Base-by-base conservation (phyloP, 495 filamentous ascomycete species). In the Aspergillus mulundensis region DNA sequence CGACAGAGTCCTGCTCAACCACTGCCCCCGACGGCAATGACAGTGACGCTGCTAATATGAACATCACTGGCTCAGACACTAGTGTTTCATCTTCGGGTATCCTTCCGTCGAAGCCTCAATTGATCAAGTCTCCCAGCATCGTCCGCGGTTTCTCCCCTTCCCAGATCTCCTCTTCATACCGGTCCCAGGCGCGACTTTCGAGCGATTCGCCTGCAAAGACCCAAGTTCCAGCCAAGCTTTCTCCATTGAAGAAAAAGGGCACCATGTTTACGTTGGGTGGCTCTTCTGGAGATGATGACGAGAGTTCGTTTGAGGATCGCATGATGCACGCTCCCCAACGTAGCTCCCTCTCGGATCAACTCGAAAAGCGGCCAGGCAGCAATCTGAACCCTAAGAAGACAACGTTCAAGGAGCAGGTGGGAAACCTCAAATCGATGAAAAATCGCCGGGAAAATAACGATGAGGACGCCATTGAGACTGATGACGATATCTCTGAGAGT, bases 121-220 rank as follows among this genome's bases (percentile, higher is more conserved):
- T 81, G 62, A 84, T 80, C 64, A 81, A 78, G 32, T 83, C 85
- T 0, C 87, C 89, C 52, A 90, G 85, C 65, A 79, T 97, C 44
- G 84, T 95, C 51, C 85, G 89, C 54, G 94, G 93, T 19, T 98
- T 97, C 70, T 90, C 88, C 0, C 89, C 88, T 6, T 86, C 87
- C 18, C 81, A 85, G 40, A 79, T 89, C 14, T 87, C 90, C 2
- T 86, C 85, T 0, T 89, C 87, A 5, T 85, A 84, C 62, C 83
- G 87, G 56, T 88, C 87, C 25, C 72, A 81, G 57, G 74, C 82
- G 10, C 75, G 77, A 56, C 66, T 88, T 32, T 69, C 79, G 48
- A 62, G 64, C 34, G 74, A 75, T 4, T 71, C 76, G 14, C 80
- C 81, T 10, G 71, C 76, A 21, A 79, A 78, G 30, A 50, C 57